A percentile compares a stretch with the other conserved stretches of the same genome.
These are phyloP conservation scores for Zasmidium angulare DNA, from an alignment of 2,329 filamentous ascomycete species.

Conservation along the genomic window DNA sequence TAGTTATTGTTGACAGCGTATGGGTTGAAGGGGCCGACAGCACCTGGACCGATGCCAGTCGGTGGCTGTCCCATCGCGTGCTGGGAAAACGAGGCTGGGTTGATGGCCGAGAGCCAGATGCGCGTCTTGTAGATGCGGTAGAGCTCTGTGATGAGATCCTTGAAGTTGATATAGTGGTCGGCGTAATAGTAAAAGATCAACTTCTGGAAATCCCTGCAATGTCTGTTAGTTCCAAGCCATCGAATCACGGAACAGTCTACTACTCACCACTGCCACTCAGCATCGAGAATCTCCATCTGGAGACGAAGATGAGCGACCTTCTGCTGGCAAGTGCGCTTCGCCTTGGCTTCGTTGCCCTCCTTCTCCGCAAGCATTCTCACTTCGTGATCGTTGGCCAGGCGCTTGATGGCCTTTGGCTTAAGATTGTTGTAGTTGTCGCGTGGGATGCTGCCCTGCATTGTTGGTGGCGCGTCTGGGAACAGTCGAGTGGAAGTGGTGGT, in stretches of 20 bases:
- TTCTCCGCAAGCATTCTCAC: slow-evolving; percentile 87
- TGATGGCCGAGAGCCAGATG: slow-evolving; percentile 99
- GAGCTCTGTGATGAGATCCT: slow-evolving; percentile 90
- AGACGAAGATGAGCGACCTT: slow-evolving; percentile 93
- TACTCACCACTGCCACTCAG: slow-evolving; percentile 95
- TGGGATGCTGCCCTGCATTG: slow-evolving; percentile 29
- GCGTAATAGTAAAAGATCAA: slow-evolving; percentile 99
- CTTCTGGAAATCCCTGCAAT: slow-evolving; percentile 90
- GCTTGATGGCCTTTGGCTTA: slow-evolving; percentile 95
- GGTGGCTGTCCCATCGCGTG: slow-evolving; percentile 36
- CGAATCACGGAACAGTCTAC: neutral
- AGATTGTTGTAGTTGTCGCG: slow-evolving; percentile 57
- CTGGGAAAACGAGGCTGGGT: slow-evolving; percentile 79
- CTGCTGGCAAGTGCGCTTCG: slow-evolving; percentile 92
- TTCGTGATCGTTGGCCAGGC: slow-evolving; percentile 87
- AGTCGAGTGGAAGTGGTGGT: slow-evolving; percentile 6
- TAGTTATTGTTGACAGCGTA: slow-evolving; percentile 29
- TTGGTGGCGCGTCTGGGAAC: slow-evolving; percentile 24
- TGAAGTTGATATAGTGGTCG: slow-evolving; percentile 98
- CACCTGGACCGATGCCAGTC: slow-evolving; percentile 38
- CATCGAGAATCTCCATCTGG: slow-evolving; percentile 98
- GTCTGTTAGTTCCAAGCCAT: slow-evolving; percentile 6
- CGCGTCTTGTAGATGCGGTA: slow-evolving; percentile 99
- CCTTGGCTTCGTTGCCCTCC: slow-evolving; percentile 95
- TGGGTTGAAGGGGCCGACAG: slow-evolving; percentile 27